Base-by-base conservation (phyloP, 2,329 filamentous ascomycete species). In the Sporothrix dimorphospora region DNA sequence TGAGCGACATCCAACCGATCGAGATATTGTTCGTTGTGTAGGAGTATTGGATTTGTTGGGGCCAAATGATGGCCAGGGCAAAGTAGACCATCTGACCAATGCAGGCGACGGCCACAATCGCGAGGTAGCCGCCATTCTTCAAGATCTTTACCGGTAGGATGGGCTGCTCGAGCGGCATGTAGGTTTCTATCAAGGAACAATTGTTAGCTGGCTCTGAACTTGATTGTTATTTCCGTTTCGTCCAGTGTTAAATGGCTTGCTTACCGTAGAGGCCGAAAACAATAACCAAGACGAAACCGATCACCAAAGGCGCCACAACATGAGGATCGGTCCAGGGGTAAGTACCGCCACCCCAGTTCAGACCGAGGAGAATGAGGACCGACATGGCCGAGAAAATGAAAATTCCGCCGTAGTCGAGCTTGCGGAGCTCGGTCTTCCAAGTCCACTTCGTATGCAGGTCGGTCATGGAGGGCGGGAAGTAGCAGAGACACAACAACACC, bases 311-410 rank as follows among this genome's bases (percentile, higher is more conserved):
- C 4, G 72, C 75, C 55, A 81, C 78, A 1, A 79, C 77, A 71
- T 77, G 73, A 2, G 75, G 79, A 0, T 80, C 81, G n/a, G 78
- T 80, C 83, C 82, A 84, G 1, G 82, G 79, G 73, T 83, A 83
- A 55, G 82, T 78, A 63, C 75, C 77, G 19, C 83, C 83, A 21
- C 82, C 83, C 77, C 82, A 85, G 30, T 82, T 83, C 70, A 86
- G 78, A 4, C 83, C 84, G 74, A 86, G 82, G 11, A 85, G 77
- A 70, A 85, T 81, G 0, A 85, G 76, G 8, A 81, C 82, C 2
- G 84, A 80, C 3, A 83, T 83, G 4, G 80, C 80, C 11, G 81
- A 82, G 78, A 82, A 85, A 45, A 86, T 78, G 74, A 84, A 80
- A 49, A 84, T 81, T 3, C 84, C 84, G 47, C 83, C 66, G 75